Conservation (phyloP, 2,329 filamentous ascomycete genomes). For the Clathrospora elynae region DNA sequence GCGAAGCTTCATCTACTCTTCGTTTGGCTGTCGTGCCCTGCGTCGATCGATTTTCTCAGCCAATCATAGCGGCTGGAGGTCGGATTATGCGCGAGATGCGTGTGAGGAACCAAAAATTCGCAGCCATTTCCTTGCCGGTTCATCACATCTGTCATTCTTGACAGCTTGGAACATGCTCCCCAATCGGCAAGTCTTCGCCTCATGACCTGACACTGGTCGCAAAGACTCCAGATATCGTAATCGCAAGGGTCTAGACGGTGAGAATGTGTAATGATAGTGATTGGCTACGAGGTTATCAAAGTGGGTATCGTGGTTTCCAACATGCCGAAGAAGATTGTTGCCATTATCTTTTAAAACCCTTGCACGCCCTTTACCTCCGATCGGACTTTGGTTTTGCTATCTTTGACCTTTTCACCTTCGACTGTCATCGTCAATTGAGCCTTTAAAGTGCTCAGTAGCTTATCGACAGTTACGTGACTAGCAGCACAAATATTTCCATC, state of each 20-base stretch:
- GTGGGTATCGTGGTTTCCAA: slow-evolving; percentile 23
- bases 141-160: neutral
- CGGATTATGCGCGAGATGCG: slow-evolving; percentile 15
- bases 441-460: slow-evolving; percentile 1
- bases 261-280: slow-evolving; percentile 10
- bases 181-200: slow-evolving; percentile 20
- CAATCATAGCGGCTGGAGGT: slow-evolving; percentile 27
- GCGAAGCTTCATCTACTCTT: slow-evolving; percentile 29
- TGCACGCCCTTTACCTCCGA: slow-evolving; percentile 1
- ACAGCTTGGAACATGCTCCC: slow-evolving; percentile 5
- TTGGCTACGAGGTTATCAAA: slow-evolving; percentile 19
- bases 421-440: slow-evolving; percentile 19
- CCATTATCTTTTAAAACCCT: slow-evolving; percentile 22
- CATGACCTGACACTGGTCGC: slow-evolving; percentile 9
- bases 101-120: neutral
- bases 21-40: slow-evolving; percentile 14
- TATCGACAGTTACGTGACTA: slow-evolving; percentile 6
- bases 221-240: slow-evolving; percentile 26
- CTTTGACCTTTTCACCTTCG: slow-evolving; percentile 4
- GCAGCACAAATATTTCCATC: neutral
- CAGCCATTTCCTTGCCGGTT: neutral
- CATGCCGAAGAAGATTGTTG: slow-evolving; percentile 26
- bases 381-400: slow-evolving; percentile 10
- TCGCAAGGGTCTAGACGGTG: slow-evolving; percentile 26
- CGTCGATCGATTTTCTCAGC: slow-evolving; percentile 23